Evolutionary conservation across 2,329 filamentous ascomycete species (phyloP).

Genomic region (Paracorniculantispora psalliotae): DNA sequence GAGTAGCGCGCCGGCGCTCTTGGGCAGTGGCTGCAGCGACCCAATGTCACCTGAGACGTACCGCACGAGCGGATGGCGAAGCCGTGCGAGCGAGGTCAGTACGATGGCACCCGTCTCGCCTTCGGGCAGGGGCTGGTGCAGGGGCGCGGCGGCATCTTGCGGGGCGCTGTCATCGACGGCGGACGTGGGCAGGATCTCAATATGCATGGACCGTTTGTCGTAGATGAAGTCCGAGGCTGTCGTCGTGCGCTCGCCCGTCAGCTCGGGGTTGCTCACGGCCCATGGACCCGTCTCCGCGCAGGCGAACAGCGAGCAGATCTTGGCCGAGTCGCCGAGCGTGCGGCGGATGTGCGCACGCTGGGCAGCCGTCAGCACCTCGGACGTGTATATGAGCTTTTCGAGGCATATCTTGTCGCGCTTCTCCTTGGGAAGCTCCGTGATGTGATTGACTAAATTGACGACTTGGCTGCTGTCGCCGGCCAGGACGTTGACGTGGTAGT

Average conservation of each 20-base stretch:
- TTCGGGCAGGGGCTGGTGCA: constrained; percentile 19
- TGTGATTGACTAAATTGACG: constrained; percentile 30
- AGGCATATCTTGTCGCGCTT: constrained; percentile 25
- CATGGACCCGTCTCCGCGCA: constrained; percentile 41
- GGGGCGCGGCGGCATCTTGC: neutral
- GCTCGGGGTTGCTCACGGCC: constrained; percentile 25
- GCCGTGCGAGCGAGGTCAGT: constrained; percentile 36
- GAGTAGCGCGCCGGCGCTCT: constrained; percentile 15
- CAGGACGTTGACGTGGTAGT: constrained; percentile 34
- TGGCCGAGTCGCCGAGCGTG: constrained; percentile 25
- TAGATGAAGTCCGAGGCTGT: constrained; percentile 31
- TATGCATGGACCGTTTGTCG: constrained; percentile 30
- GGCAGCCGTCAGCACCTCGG: constrained; percentile 30
- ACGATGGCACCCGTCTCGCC: constrained; percentile 34
- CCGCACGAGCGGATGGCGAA: constrained; percentile 39
- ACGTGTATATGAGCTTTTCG: constrained; percentile 41
- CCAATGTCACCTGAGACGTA: constrained; percentile 40
- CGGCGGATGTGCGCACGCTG: constrained; percentile 29
- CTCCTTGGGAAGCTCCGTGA: constrained; percentile 24
- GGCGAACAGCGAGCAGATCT: constrained; percentile 35
- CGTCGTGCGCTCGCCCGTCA: constrained; percentile 18
- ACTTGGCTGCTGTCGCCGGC: constrained; percentile 35
- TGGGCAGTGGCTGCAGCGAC: constrained; percentile 32
- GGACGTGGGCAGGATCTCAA: constrained; percentile 32
- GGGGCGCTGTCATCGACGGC: neutral